Base-by-base conservation (phyloP, 768 basidiomycete species). In the Clitopilus hobsonii region DNA sequence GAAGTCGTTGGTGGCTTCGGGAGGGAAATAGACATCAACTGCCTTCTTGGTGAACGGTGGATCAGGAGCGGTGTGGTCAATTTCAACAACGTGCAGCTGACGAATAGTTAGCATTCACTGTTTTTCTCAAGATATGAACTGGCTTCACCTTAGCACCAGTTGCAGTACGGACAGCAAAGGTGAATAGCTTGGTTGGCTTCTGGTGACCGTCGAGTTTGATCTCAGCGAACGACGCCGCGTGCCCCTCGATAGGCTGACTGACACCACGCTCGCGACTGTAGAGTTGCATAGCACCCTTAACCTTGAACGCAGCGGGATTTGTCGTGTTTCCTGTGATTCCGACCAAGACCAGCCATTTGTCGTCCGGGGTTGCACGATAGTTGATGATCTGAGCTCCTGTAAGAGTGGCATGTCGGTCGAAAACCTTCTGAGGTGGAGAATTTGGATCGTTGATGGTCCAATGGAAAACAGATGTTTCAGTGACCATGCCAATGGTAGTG, bases 21-120 rank as follows among this genome's bases (percentile, higher is more conserved):
- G 88, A 52, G 97, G 97, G 83, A 98, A 99, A 78, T 95, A 99
- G 29, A 99, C 96, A 62, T 99, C 97, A 57, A 98, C 95, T 10
- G 91, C 91, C 74, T 97, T 98, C 82, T 99, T 99, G 28, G 82
- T 81, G 77, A 97, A 99, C 6, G 88, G 89, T 16, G 95, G 89
- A 64, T 96, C 91, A 5, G 93, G 86, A 8, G 91, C 89, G 56
- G 87, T 82, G 71, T 98, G 97, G 69, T 98, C 97, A 65, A 99
- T 96, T 72, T 99, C 94, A 55, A 98, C 97, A 50, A 99, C 83
- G 72, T 99, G 97, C 48, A 99, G 88, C 97, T 98, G 26, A 48
- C 16, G 26, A 51, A 51, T 27, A 49, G 30, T 13, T 6, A 51
- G 5, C 8, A 51, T 62, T 5, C 57, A 54, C 36, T 13, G 11